phyloP scores from a whole-genome alignment of 2,329 filamentous ascomycete species.

The Mycosphaerella sp. region DNA sequence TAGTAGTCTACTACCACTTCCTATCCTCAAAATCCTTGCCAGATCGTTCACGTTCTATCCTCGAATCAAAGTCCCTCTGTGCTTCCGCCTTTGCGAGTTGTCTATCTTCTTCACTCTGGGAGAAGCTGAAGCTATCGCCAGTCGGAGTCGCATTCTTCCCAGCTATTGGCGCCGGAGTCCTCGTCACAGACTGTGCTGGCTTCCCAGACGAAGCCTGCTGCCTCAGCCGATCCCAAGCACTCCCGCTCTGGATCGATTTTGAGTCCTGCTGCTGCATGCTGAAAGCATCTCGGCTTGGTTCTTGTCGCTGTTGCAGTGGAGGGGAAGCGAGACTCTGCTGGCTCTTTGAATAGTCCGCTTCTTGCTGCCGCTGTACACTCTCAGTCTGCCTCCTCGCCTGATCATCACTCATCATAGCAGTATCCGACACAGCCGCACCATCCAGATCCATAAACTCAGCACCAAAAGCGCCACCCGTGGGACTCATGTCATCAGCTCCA shows the following conservation, averaged over 20 bases:
- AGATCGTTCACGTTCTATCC: constrained; percentile 45
- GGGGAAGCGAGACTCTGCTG: not conserved
- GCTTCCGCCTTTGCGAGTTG: constrained; percentile 41
- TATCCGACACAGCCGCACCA: constrained; percentile 16
- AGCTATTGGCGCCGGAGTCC: constrained; percentile 19
- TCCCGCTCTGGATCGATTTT: constrained; percentile 26
- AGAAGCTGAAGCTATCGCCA: constrained; percentile 44
- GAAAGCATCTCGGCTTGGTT: constrained; percentile 1
- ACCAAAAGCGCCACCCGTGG: constrained; percentile 34
- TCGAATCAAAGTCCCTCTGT: constrained; percentile 47
- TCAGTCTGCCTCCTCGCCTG: constrained; percentile 20
- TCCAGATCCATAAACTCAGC: constrained; percentile 31
- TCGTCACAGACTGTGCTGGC: constrained; percentile 21
- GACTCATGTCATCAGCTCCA: constrained; percentile 37
- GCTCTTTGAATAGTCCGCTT: constrained; percentile 9
- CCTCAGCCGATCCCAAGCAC: constrained; percentile 43
- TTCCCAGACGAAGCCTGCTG: constrained; percentile 25
- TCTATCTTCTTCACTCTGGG: constrained; percentile 39
- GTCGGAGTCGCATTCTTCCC: constrained; percentile 31
- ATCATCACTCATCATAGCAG: constrained; percentile 31
- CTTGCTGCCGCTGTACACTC: constrained; percentile 9
- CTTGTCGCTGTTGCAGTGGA: not conserved
- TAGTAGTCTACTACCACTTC: constrained; percentile 1
- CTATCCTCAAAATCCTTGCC: constrained; percentile 39
- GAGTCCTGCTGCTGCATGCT: constrained; percentile 1